Evolutionary conservation across 192 early-diverging fungal species (phyloP).

Genomic region (Helicostylum pulchrum): DNA sequence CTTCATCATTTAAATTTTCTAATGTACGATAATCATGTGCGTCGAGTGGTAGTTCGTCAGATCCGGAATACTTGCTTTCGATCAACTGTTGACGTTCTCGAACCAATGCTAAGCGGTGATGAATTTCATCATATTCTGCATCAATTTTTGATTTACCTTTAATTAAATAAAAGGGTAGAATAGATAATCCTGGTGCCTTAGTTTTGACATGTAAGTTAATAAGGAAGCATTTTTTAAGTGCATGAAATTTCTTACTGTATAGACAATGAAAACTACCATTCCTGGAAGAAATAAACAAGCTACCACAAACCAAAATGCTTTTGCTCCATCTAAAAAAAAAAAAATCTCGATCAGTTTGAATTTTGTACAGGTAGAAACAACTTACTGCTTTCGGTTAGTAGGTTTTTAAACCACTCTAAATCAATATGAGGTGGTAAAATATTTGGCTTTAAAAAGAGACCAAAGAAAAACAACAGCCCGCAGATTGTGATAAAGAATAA

Average conservation of each 20-base stretch:
- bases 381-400: constrained; percentile 45
- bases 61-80: constrained; percentile 18
- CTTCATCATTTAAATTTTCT: constrained; percentile 28
- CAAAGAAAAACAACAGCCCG: constrained; percentile 39
- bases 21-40: constrained; percentile 13
- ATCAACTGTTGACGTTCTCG: constrained; percentile 27
- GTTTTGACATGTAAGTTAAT: not conserved
- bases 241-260: constrained; percentile 41
- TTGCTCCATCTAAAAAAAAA: constrained; percentile 24
- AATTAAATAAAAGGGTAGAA: constrained; percentile 34
- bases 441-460: constrained; percentile 45
- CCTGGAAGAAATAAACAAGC: constrained; percentile 44
- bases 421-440: constrained; percentile 32
- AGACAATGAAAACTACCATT: constrained; percentile 46
- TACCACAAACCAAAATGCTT: constrained; percentile 45
- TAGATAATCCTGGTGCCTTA: constrained; percentile 38
- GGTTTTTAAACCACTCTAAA: constrained; percentile 48
- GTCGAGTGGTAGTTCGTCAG: not conserved
- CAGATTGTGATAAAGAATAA: constrained; percentile 42
- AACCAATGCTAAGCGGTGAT: constrained; percentile 10
- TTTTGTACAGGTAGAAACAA: too few species aligned
- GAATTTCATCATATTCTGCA: constrained; percentile 24
- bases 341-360: too few species aligned
- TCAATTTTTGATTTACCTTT: constrained; percentile 31
- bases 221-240: too few species aligned